phyloP scores from a whole-genome alignment of 495 filamentous ascomycete genomes.

The Aspergillus nidulans region DNA sequence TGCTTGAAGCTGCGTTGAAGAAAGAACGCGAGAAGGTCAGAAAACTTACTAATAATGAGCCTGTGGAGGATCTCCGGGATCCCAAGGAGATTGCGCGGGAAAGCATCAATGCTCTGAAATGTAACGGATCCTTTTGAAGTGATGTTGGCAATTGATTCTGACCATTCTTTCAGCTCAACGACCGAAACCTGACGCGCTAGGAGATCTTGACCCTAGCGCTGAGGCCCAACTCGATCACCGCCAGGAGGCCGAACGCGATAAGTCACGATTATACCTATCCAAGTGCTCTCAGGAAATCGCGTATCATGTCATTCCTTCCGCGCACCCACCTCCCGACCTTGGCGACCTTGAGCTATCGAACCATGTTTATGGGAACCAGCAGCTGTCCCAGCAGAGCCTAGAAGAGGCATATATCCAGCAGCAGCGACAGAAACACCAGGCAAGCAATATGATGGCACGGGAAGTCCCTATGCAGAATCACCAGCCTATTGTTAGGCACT shows the following conservation, averaged over 20 bases:
- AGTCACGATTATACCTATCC: constrained; percentile 48
- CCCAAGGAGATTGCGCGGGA: constrained; percentile 44
- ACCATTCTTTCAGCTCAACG: constrained; percentile 30
- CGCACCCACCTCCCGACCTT: constrained; percentile 43
- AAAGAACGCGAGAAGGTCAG: constrained; percentile 58
- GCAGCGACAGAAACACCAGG: constrained; percentile 37
- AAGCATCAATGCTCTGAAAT: constrained; percentile 37
- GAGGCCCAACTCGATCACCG: constrained; percentile 59
- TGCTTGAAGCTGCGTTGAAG: constrained; percentile 86
- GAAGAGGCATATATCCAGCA: constrained; percentile 50
- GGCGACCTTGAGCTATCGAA: constrained; percentile 44
- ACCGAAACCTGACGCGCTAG: constrained; percentile 35
- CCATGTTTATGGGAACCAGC: constrained; percentile 43
- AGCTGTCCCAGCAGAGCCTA: constrained; percentile 43
- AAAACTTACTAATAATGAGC: constrained; percentile 44
- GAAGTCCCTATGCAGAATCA: constrained; percentile 45
- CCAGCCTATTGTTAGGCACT: constrained; percentile 40
- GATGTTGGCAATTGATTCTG: neutral
- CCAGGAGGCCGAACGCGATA: constrained; percentile 49
- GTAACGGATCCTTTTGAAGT: constrained; percentile 18
- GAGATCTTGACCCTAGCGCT: constrained; percentile 39
- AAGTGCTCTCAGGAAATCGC: constrained; percentile 52
- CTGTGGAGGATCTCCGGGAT: constrained; percentile 39
- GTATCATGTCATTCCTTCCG: constrained; percentile 51
- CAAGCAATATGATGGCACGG: constrained; percentile 43